Base-by-base conservation (phyloP, 2,329 filamentous ascomycete species). In the Aspergillus flavus region DNA sequence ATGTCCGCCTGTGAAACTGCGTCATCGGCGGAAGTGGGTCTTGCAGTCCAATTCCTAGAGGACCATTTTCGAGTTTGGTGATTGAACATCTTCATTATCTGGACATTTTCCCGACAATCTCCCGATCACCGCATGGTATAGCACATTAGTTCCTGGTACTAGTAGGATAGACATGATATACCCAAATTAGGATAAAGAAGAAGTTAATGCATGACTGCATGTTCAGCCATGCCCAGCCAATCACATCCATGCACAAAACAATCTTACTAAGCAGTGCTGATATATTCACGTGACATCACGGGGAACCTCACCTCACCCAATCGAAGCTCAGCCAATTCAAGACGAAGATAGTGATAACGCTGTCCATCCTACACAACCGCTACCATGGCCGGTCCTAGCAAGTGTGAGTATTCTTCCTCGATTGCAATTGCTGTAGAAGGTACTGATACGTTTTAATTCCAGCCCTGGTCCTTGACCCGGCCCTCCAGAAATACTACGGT, bases 351-450 rank as follows among this genome's bases (percentile, higher is more conserved):
- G 19, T 32, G 48, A 52, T 32, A 52, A 52, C 48, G 48, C 23
- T n/a, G 16, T 11, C 30, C 16, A 34, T 55, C 26, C 39, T 55
- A 32, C 58, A 55, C 59, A 30, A 65, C 64, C 69, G 71, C 74
- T 77, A 76, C 63, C 70, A 85, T 85, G 83, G 83, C 83, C 71
- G 83, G 82, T 72, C 81, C 81, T 70, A 80, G 80, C 76, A 80
- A 81, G 70, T 78, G 82, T 81, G 72, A 72, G 78, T 71, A 30
- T 48, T 23, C 2, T 0, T 2, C 19, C 10, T 19, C 7, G 7
- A 28, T 28, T 9, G 16, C 12, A 26, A 21, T 57, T 56, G n/a
- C 45, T n/a, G 12, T 3, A 21, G 16, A 55, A 14, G 82, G 75
- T 82, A 83, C 83, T 86, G 84, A 80, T 78, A 11, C 1, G 23